Conservation (phyloP, 176 grass and related monocot genomes). For the Triticum dicoccoides region DNA sequence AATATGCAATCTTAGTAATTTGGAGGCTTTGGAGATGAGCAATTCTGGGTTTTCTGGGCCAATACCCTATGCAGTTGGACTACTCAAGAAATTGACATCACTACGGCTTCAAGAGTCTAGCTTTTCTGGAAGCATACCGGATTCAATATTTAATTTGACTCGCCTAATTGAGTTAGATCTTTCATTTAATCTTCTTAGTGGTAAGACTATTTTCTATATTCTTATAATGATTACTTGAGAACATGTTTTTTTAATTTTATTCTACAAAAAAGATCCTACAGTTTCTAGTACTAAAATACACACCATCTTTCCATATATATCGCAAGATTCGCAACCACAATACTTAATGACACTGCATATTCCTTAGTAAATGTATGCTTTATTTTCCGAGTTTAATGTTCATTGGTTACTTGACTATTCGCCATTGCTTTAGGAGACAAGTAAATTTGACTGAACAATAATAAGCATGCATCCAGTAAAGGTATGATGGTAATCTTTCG, state of each 20-base stretch:
- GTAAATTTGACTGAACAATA: not conserved
- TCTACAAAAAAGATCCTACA: not conserved
- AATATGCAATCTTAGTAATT: not conserved
- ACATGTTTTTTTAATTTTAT: not conserved
- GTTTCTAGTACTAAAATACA: not conserved
- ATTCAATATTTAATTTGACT: slow-evolving; percentile 35
- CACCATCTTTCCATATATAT: too few species aligned
- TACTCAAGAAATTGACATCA: not conserved
- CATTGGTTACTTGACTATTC: not conserved
- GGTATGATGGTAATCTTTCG: too few species aligned
- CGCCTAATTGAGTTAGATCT: slow-evolving; percentile 2
- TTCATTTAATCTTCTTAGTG: not conserved
- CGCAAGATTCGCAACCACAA: too few species aligned
- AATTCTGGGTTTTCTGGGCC: not conserved
- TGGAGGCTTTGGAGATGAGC: not conserved
- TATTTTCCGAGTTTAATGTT: not conserved
- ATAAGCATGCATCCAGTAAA: not conserved
- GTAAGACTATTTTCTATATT: not conserved
- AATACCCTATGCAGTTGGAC: not conserved
- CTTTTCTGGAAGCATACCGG: slow-evolving; percentile 21
- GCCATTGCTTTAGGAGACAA: not conserved
- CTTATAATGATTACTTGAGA: not conserved
- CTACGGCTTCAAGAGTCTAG: not conserved
- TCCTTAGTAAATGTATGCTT: not conserved
- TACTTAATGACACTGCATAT: not conserved